phyloP scores from a whole-genome alignment of 768 basidiomycete species.

The Boletus speciosus region DNA sequence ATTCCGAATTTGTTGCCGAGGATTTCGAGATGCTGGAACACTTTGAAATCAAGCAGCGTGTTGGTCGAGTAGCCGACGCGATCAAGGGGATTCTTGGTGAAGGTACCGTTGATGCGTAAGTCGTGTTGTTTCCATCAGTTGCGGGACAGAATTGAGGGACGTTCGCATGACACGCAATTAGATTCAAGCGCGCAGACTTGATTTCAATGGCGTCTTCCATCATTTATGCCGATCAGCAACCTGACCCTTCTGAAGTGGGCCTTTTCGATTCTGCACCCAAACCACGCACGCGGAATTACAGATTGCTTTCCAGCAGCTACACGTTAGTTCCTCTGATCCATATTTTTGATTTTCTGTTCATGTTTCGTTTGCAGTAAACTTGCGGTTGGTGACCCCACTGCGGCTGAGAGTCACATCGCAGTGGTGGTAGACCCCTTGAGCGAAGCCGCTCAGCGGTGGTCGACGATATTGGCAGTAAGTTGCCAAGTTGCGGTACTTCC shows the following conservation, averaged over 20 bases:
- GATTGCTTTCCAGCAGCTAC: slow-evolving; percentile 53
- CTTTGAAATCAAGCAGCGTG: slow-evolving; percentile 73
- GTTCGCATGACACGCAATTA: slow-evolving; percentile 25
- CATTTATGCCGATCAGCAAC: slow-evolving; percentile 64
- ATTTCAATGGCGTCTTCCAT: slow-evolving; percentile 68
- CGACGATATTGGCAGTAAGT: slow-evolving; percentile 68
- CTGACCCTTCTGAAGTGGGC: slow-evolving; percentile 69
- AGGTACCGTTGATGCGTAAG: slow-evolving; percentile 42
- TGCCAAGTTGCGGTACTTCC: neutral
- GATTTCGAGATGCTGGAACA: slow-evolving; percentile 71
- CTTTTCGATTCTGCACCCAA: slow-evolving; percentile 64
- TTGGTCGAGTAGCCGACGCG: slow-evolving; percentile 64
- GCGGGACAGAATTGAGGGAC: neutral
- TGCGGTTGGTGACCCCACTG: slow-evolving; percentile 60
- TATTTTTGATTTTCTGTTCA: neutral
- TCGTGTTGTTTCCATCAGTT: slow-evolving; percentile 1
- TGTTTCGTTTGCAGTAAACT: slow-evolving; percentile 50
- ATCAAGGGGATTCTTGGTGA: slow-evolving; percentile 51
- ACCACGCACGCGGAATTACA: slow-evolving; percentile 61
- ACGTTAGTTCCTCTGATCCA: slow-evolving; percentile 48
- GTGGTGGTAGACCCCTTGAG: slow-evolving; percentile 83
- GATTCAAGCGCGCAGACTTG: slow-evolving; percentile 53
- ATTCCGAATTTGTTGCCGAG: slow-evolving; percentile 55
- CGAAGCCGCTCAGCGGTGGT: slow-evolving; percentile 83
- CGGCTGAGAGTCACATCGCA: slow-evolving; percentile 66